Conservation (phyloP, 768 basidiomycete species). For the Lentinula aciculospora region DNA sequence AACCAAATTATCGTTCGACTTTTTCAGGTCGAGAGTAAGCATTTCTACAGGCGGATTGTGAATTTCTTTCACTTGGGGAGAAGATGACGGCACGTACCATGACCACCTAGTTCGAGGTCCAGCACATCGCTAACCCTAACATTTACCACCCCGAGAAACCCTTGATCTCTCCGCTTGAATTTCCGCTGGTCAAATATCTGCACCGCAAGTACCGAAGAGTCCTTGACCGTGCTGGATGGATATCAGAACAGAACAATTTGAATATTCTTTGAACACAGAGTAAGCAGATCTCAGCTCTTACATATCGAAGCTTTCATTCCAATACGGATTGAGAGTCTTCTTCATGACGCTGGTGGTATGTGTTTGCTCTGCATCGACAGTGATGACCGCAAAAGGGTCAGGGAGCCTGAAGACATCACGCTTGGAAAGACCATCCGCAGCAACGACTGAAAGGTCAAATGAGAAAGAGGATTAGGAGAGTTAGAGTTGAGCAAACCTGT, state of each 20-base stretch:
- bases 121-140: conserved; percentile 85
- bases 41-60: conserved; percentile 58
- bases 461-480: neutral
- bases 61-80: conserved; percentile 5
- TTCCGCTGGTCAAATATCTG: conserved; percentile 99
- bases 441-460: conserved; percentile 60
- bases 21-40: conserved; percentile 94
- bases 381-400: conserved; percentile 97
- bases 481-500: conserved; percentile 45
- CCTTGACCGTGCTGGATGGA: conserved; percentile 76
- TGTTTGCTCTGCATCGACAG: conserved; percentile 96
- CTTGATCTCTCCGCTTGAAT: conserved; percentile 97
- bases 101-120: conserved; percentile 88
- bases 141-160: conserved; percentile 97
- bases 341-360: conserved; percentile 96
- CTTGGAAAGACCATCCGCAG: conserved; percentile 90
- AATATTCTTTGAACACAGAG: neutral
- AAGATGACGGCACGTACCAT: conserved; percentile 53
- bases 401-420: conserved; percentile 95
- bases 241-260: conserved; percentile 9
- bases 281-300: conserved; percentile 29
- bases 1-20: conserved; percentile 97
- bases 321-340: conserved; percentile 92
- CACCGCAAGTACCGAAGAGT: conserved; percentile 95
- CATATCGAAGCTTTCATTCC: conserved; percentile 99